phyloP scores from a whole-genome alignment of 2,329 filamentous ascomycete genomes.

The Alternaria arborescens region DNA sequence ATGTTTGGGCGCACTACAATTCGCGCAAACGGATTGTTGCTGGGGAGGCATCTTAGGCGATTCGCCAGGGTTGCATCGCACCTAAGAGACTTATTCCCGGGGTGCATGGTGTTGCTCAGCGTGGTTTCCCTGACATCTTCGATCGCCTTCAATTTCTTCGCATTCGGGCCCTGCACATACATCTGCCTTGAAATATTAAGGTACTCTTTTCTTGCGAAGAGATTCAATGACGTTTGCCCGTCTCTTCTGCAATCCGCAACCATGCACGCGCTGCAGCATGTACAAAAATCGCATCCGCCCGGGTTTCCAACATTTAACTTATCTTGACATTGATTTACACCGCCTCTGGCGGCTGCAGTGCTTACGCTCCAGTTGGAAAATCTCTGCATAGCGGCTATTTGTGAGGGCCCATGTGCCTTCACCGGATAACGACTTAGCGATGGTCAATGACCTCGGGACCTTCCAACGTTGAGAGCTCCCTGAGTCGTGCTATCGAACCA shows the following conservation, averaged over 20 bases:
- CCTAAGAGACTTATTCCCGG: not conserved
- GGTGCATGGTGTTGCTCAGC: not conserved
- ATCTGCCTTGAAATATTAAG: not conserved
- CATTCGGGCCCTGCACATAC: not conserved
- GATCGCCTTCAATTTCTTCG: not conserved
- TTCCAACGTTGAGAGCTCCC: not conserved
- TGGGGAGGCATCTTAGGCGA: not conserved
- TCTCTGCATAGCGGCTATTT: constrained; percentile 1
- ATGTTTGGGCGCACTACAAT: not conserved
- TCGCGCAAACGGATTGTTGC: not conserved
- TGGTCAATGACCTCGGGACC: constrained; percentile 2
- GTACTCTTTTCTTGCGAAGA: not conserved
- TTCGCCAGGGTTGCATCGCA: not conserved
- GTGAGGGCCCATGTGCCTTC: constrained; percentile 1
- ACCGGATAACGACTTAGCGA: not conserved
- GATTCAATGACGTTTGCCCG: not conserved
- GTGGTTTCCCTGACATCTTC: not conserved
- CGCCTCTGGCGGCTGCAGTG: not conserved
- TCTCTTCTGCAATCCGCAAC: not conserved
- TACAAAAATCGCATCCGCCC: not conserved
- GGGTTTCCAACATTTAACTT: not conserved
- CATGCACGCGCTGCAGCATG: not conserved
- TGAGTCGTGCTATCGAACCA: constrained; percentile 5
- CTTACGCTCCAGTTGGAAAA: not conserved
- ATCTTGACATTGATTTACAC: not conserved